Conservation (phyloP, 192 early-diverging fungal species). For the Rhizophagus clarus region DNA sequence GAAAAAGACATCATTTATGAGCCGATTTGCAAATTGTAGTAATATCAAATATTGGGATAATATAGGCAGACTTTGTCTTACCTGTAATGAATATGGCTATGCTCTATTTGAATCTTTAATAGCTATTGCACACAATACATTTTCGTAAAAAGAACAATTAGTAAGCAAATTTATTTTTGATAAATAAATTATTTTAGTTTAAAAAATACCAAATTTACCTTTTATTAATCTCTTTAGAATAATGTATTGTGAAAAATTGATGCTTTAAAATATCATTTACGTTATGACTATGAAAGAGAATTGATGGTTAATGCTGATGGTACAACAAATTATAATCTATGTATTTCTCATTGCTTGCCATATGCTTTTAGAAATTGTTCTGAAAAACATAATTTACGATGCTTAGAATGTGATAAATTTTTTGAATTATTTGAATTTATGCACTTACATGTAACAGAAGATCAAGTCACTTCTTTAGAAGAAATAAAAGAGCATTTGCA, state of each 20-base stretch:
- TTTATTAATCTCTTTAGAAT: not conserved
- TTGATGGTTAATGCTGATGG: not conserved
- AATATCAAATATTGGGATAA: no score
- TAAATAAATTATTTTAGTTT: not conserved
- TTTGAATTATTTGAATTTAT: no score
- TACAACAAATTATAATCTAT: no score
- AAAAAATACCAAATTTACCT: not conserved
- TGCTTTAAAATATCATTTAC: not conserved
- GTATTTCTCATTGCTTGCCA: no score
- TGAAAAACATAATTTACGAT: not conserved
- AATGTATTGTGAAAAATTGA: not conserved
- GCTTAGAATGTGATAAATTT: not conserved
- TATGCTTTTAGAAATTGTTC: not conserved
- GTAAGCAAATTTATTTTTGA: not conserved
- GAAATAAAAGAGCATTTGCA: no score
- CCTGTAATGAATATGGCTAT: no score
- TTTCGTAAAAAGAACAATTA: not conserved
- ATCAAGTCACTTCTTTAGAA: no score
- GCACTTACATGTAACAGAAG: not conserved
- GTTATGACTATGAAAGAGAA: not conserved
- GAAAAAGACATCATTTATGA: slow-evolving; percentile 3
- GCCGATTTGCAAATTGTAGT: no score
- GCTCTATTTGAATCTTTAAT: no score
- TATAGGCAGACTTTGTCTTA: no score
- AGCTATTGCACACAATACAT: no score